Base-by-base conservation (phyloP, 768 basidiomycete genomes). In the Mycena albidolilacea region DNA sequence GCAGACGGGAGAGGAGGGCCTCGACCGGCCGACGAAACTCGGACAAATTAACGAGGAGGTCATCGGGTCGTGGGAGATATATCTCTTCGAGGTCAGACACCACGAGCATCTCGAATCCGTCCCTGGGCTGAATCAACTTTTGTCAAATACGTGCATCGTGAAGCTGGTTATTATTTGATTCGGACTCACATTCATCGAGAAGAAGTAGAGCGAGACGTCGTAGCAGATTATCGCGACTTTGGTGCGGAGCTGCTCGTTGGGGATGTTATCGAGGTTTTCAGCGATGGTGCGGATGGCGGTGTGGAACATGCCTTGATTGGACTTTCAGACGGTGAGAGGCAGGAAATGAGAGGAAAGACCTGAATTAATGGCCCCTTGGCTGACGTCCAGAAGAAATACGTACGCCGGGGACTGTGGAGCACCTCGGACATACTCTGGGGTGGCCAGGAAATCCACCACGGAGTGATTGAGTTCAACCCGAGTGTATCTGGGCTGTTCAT, bases 331-430 rank as follows among this genome's bases (percentile, higher is more conserved):
- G 17, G 6, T 12, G 37, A 15, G 0, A 1, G 23, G 21, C 10
- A 52, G 23, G 46, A 7, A 2, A 17, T 8, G 11, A 23, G 5
- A 8, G n/a, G 15, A 14, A 89, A 82, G 70, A 85, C 86, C 87
- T 10, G 89, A 88, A 76, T 87, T 85, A 35, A 93, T 82, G 35
- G 90, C 91, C 37, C 84, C 83, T 73, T 90, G 88, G 62, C 88
- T 88, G 67, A 92, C 90, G 79, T 93, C 91, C 79, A 93, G 85
- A 64, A 92, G 84, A 84, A 92, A 92, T 23, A 90, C 86, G 81
- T 91, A 92, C 66, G 90, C 88, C 7, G 90, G 88, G 5, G 91
- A 88, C 79, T 91, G 91, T 52, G 91, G 91, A 0, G 90, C 86
- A 67, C 89, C 84, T 70, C 88, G 90, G 89, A 91, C 90, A 80